A percentile compares a stretch with the other conserved stretches of the same genome.
These are phyloP conservation scores for Penicillium olsonii DNA, from an alignment of 2,329 filamentous ascomycete genomes.

Conservation along the genomic window DNA sequence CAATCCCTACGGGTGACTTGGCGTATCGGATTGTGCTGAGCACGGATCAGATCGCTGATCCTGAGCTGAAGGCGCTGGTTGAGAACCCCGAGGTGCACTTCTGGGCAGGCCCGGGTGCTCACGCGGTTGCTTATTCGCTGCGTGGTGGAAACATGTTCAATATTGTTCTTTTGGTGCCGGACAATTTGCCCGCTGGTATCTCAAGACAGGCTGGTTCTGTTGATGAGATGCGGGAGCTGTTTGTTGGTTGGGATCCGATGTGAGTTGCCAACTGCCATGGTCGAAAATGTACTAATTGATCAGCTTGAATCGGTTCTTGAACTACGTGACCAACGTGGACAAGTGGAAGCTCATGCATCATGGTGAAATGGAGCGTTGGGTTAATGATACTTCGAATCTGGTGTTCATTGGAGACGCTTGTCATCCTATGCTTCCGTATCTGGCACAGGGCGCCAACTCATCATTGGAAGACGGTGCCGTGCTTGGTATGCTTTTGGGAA, in stretches of 20 bases:
- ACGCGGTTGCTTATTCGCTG: constrained; percentile 63
- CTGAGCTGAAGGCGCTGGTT: constrained; percentile 55
- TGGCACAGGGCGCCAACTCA: constrained; percentile 68
- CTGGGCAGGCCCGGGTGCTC: constrained; percentile 64
- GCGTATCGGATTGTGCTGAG: constrained; percentile 64
- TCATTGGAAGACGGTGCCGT: constrained; percentile 69
- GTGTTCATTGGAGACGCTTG: constrained; percentile 60
- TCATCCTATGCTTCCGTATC: constrained; percentile 65
- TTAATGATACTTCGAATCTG: constrained; percentile 55
- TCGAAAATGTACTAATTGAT: neutral
- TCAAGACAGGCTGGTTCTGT: constrained; percentile 55
- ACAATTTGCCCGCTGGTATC: constrained; percentile 59
- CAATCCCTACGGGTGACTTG: constrained; percentile 63
- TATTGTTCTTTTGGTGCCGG: constrained; percentile 65
- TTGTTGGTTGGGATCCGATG: constrained; percentile 65
- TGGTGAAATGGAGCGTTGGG: constrained; percentile 57
- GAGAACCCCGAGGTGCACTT: constrained; percentile 56
- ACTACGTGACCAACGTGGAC: constrained; percentile 59
- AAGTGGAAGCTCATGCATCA: constrained; percentile 69
- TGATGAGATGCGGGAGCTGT: constrained; percentile 62
- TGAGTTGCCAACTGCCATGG: constrained; percentile 13
- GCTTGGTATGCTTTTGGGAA: constrained; percentile 59
- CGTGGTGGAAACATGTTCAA: constrained; percentile 63
- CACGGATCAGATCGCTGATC: constrained; percentile 54
- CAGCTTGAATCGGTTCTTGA: constrained; percentile 44